Conservation (phyloP, 2,329 filamentous ascomycete species). For the Zasmidium citrigriseum region DNA sequence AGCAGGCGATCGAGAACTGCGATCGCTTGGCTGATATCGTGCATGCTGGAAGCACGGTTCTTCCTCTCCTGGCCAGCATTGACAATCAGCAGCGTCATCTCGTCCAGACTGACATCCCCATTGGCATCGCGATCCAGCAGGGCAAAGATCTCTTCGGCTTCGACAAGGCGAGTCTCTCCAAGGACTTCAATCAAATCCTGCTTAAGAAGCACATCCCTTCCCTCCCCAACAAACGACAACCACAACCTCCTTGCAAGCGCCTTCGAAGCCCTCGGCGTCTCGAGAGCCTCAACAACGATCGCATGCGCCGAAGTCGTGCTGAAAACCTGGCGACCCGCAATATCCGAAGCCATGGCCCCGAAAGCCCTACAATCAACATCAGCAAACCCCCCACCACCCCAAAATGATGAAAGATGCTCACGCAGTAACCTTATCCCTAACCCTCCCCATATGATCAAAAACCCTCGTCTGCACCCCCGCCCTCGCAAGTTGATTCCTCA, state of each 20-base stretch:
- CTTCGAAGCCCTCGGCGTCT: conserved; percentile 27
- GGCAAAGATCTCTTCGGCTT: conserved; percentile 35
- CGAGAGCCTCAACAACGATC: conserved; percentile 27
- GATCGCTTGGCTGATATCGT: conserved; percentile 39
- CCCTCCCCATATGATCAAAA: conserved; percentile 57
- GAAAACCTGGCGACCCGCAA: conserved; percentile 83
- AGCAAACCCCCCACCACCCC: too few relatives aligned
- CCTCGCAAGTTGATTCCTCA: conserved; percentile 41
- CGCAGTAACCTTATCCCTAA: conserved; percentile 82
- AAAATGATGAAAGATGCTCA: background rate
- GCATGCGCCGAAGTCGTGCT: conserved; percentile 41
- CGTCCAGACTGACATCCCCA: conserved; percentile 37
- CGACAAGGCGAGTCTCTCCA: conserved; percentile 22
- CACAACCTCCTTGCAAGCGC: conserved; percentile 37
- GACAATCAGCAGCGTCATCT: conserved; percentile 35
- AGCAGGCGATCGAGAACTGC: conserved; percentile 37
- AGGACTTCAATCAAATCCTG: conserved; percentile 34
- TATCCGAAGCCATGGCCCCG: conserved; percentile 81
- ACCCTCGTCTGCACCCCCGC: conserved; percentile 67
- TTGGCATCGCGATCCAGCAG: conserved; percentile 36
- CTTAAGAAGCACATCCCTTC: conserved; percentile 27
- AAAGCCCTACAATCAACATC: conserved; percentile 72
- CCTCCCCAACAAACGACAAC: conserved; percentile 35
- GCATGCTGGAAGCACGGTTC: conserved; percentile 33
- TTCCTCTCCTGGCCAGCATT: conserved; percentile 33